These are phyloP conservation scores for Trichoderma hamatum DNA, from an alignment of 2,329 filamentous ascomycete genomes.

Conservation along the genomic window DNA sequence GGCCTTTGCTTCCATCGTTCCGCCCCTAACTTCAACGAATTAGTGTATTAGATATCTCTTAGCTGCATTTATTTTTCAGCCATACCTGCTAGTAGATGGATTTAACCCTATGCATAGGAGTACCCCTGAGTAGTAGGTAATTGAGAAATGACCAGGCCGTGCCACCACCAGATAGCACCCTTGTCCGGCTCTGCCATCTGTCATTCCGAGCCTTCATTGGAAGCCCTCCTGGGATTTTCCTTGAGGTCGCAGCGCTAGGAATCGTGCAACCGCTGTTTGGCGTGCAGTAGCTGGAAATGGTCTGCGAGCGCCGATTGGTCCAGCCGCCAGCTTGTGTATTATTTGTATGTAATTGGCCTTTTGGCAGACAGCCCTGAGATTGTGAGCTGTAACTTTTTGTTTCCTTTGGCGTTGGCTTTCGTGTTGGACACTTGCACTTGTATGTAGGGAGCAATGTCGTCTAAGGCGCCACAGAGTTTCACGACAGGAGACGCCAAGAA, in stretches of 20 bases:
- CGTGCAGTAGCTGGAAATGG: neutral
- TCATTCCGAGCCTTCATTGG: neutral
- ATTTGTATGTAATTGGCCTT: neutral
- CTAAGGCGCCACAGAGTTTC: slow-evolving; percentile 10
- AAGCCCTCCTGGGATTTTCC: neutral
- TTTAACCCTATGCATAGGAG: neutral
- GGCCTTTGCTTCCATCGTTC: neutral
- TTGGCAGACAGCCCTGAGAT: neutral
- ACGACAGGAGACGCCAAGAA: neutral
- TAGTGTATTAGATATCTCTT: neutral
- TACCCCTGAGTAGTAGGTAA: neutral
- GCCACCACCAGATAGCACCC: neutral
- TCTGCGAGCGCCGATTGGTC: neutral
- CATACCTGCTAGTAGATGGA: neutral
- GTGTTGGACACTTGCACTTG: neutral
- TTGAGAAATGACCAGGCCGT: neutral
- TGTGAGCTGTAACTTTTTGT: slow-evolving; percentile 17
- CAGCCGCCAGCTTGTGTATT: neutral
- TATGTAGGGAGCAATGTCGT: neutral
- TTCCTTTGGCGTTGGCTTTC: neutral
- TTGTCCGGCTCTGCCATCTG: neutral
- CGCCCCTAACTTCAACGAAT: neutral
- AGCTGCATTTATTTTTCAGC: neutral
- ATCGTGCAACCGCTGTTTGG: neutral
- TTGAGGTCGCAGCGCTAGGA: slow-evolving; percentile 1